These are phyloP conservation scores for Trypanosoma mega DNA, from an alignment of 208 protist genomes.

Conservation along the genomic window DNA sequence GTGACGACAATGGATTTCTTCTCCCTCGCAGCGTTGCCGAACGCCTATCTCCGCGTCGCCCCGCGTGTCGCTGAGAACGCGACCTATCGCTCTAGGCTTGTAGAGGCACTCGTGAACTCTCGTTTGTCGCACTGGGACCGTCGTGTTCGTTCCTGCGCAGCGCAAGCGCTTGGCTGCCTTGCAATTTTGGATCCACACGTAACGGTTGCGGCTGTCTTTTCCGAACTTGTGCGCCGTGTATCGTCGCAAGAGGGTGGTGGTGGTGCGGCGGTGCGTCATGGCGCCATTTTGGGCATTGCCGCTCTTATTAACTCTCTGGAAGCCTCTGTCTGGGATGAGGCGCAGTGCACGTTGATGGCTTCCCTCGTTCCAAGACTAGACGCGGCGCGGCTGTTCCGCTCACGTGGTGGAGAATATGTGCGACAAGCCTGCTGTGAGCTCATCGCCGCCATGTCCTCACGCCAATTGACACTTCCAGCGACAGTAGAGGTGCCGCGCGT, in stretches of 20 bases:
- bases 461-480: conserved; percentile 63
- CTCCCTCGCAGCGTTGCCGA: conserved; percentile 85
- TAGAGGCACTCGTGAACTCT: conserved; percentile 79
- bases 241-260: no score
- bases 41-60: conserved; percentile 90
- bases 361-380: conserved; percentile 82
- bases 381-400: conserved; percentile 91
- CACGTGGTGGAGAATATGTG: conserved; percentile 93
- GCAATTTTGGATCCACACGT: conserved; percentile 32
- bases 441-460: conserved; percentile 68
- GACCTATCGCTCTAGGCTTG: conserved; percentile 82
- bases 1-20: conserved; percentile 97
- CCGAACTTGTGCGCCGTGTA: conserved; percentile 61
- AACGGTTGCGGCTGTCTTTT: conserved; percentile 25
- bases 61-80: conserved; percentile 57
- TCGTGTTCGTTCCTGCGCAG: conserved; percentile 77
- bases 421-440: conserved; percentile 90
- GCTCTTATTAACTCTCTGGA: conserved; percentile 77
- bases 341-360: conserved; percentile 31
- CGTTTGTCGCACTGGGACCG: conserved; percentile 94
- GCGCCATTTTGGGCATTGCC: conserved; percentile 85
- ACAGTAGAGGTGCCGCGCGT: conserved; percentile 54
- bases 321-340: conserved; percentile 32
- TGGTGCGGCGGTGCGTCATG: conserved; percentile 88
- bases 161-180: conserved; percentile 75